Base-by-base conservation (phyloP, 768 basidiomycete species). In the Calocybe gangraenosa region DNA sequence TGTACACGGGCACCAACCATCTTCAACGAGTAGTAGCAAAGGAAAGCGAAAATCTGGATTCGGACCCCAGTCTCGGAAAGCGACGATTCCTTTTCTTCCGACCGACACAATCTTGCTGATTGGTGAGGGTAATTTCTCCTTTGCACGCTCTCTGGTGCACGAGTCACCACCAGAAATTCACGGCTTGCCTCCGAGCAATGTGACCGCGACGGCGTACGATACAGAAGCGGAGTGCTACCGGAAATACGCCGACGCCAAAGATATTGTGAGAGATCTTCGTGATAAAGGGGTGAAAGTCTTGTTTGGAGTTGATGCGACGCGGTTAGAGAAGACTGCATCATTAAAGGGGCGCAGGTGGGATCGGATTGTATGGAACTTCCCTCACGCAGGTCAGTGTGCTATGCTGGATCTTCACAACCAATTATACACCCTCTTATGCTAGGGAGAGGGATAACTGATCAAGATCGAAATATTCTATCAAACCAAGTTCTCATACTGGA, bases 91-190 rank as follows among this genome's bases (percentile, higher is more conserved):
- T 0, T 89, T 88, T 63, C 62, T 60, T 11, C 58, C 77, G 0
- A 80, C 76, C 7, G 83, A 90, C 58, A 77, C 61, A 38, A 84
- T 91, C 25, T 70, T 90, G 17, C 74, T 95, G 22, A 68, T 98
- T 42, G 95, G 94, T 7, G 95, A 98, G 70, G 95, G 92, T 9
- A 91, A 97, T 62, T 97, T 98, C 58, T 95, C 94, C 1, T 98
- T 90, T 56, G 75, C 92, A 2, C 79, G 78, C 20, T 82, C 92
- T 13, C 73, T 97, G 13, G 64, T 89, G 20, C 54, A 69, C 10
- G 62, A 69, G 47, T 62, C 71, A 11, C 72, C 79, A 0, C 70
- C 73, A 2, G 59, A 65, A 6, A 58, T 88, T 35, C 69, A 68
- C 22, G 65, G 71, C 50, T 65, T 91, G 2, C 78, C 81, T 0